phyloP scores from a whole-genome alignment of 306 rosid species.

The Amphicarpaea edgeworthii region DNA sequence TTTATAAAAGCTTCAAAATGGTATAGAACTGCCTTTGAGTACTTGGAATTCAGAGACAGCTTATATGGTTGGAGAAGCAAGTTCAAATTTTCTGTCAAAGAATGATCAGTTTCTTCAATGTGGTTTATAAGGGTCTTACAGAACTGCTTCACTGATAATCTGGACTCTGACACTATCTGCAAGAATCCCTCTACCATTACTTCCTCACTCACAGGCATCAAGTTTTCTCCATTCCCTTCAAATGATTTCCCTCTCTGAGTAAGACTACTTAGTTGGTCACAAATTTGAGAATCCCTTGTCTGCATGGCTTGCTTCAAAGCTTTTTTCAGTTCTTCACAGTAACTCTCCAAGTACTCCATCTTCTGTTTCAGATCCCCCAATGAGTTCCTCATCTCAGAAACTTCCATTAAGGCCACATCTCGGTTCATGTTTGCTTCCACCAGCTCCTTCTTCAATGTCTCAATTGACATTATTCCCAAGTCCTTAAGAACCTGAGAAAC shows the following conservation, averaged over 20 bases:
- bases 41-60: slow-evolving; percentile 73
- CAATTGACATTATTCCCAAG: slow-evolving; percentile 77
- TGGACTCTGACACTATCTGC: slow-evolving; percentile 95
- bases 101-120: slow-evolving; percentile 73
- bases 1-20: slow-evolving; percentile 90
- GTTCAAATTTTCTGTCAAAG: slow-evolving; percentile 73
- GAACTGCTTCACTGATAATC: slow-evolving; percentile 87
- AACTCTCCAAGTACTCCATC: slow-evolving; percentile 81
- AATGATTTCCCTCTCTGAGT: slow-evolving; percentile 58
- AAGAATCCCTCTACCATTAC: slow-evolving; percentile 95
- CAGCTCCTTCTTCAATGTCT: slow-evolving; percentile 78
- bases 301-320: slow-evolving; percentile 75
- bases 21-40: slow-evolving; percentile 81
- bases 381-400: slow-evolving; percentile 79
- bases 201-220: slow-evolving; percentile 77
- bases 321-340: slow-evolving; percentile 94
- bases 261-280: slow-evolving; percentile 58
- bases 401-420: slow-evolving; percentile 86
- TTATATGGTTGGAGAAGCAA: slow-evolving; percentile 80
- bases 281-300: slow-evolving; percentile 54
- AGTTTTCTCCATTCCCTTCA: slow-evolving; percentile 61
- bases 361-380: slow-evolving; percentile 86
- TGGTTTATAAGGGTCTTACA: slow-evolving; percentile 79
- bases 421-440: slow-evolving; percentile 74
- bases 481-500: slow-evolving; percentile 85